Evolutionary conservation across 2,329 filamentous ascomycete genomes (phyloP), one percentile per base, ranked within the genome.

Genomic region (Pyrenochaeta sp.): DNA sequence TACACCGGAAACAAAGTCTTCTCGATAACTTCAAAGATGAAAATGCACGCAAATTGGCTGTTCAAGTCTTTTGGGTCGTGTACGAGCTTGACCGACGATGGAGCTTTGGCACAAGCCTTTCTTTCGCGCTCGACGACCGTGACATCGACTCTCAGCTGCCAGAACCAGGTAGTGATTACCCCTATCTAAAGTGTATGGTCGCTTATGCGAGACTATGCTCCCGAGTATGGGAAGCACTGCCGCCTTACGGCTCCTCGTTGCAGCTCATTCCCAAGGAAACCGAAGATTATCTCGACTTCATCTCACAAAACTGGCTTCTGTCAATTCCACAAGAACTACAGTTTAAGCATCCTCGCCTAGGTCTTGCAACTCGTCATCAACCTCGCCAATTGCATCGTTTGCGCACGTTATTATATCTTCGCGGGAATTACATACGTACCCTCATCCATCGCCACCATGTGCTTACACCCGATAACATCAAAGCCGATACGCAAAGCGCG

Each of bases 371-470:
- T 3, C 58, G 36, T 12, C 50, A 37, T n/a, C 64, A 67, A 24
- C 57, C 66, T 28, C 59, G 60, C 6, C 44, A 61, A 30, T 28
- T 67, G 4, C 62, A 61, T 45, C 64, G 66, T 37, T 19, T 68
- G 12, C 59, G 60, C 2, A 61, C 59, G 5, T 27, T 68, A 19
- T 46, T 65, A 6, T 64, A 66, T 34, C 60, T 68, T 13, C 62
- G 66, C 13, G 66, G 62, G 6, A 68, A 67, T 30, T 59, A 64
- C 27, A 46, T 68, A 46, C 66, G 66, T 10, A 57, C 52, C 2
- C 52, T 68, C 2, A 64, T 68, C 19, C 62, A 62, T 40, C 60
- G 64, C 1, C 66, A 68, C 25, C 66, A 68, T 50, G 66, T 68
- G 9, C 53, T 68, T n/a, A 64, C 50, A 2, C 52, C 58, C 10